Base-by-base conservation (phyloP, 2,329 filamentous ascomycete species). In the Fusarium agapanthi region DNA sequence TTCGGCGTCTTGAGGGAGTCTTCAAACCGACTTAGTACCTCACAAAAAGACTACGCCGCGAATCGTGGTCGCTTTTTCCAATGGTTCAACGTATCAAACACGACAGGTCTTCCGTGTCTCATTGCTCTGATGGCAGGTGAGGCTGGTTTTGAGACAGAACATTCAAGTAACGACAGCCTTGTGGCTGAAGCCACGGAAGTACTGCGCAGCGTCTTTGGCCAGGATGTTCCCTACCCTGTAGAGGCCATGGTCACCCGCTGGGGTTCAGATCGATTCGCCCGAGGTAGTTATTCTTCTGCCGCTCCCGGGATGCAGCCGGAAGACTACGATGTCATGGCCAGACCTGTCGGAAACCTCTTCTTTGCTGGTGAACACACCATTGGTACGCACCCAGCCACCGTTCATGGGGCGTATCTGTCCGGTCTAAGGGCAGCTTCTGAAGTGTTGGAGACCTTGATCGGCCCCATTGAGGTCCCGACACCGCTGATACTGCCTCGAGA, bases 361-460 rank as follows among this genome's bases (percentile, higher is more conserved):
- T 99, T 99, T 81, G 96, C 95, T 22, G 96, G 96, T 53, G 96
- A 99, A 82, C 96, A 97, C 68, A 99, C 97, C 2, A 98, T 93
- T 76, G 95, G 94, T 51, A 97, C 95, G 2, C 95, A 99, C 79
- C 96, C 97, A 18, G 96, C 97, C 37, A 99, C 96, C 5, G 96
- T 99, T 1, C 96, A 99, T 75, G 96, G 96, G 11, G 97, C 96
- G 14, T 99, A 98, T 79, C 86, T 99, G 8, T 98, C 96, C 5
- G 97, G 96, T 6, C 86, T 99, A 11, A 91, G 96, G 55, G 96
- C 93, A 7, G 96, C 96, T 16, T 92, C 93, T 7, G 95, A 98
- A 78, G 89, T 99, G 6, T 85, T 97, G 41, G 91, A 95, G 61
- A 85, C 89, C 6, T 88, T 98, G 80, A 86, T 96, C 37, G 96